Percentiles rank a stretch among this genome's conserved stretches.
Conservation (phyloP, 768 basidiomycete genomes). For the Tubosaeta sp. region DNA sequence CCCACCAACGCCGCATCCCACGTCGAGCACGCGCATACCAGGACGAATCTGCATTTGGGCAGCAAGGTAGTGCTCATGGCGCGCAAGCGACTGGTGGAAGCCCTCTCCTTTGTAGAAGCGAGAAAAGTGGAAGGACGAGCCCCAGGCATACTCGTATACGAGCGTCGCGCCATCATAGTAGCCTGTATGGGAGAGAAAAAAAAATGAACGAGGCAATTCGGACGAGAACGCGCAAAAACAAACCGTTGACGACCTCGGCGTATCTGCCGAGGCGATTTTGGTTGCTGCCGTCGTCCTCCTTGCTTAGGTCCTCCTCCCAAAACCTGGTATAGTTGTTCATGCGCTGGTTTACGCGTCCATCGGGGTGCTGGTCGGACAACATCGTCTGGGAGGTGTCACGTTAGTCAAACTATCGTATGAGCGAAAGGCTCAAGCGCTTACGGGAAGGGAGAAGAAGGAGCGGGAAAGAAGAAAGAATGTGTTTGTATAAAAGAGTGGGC, state of each 20-base stretch:
- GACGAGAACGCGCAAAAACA: conserved; percentile 12
- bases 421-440: background rate
- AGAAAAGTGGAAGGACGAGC: conserved; percentile 90
- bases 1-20: conserved; percentile 97
- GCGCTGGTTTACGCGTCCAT: conserved; percentile 62
- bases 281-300: conserved; percentile 63
- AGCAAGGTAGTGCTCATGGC: conserved; percentile 97
- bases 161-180: conserved; percentile 97
- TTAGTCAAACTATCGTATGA: background rate
- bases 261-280: conserved; percentile 77
- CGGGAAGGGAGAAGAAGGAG: background rate
- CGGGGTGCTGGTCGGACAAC: conserved; percentile 33
- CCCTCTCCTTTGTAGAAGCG: conserved; percentile 93
- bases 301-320: conserved; percentile 80
- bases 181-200: conserved; percentile 42
- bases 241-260: conserved; percentile 92
- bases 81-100: conserved; percentile 66
- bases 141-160: conserved; percentile 94
- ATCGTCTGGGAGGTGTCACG: background rate
- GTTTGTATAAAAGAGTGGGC: background rate
- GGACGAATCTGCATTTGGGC: conserved; percentile 78
- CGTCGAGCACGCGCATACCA: conserved; percentile 95
- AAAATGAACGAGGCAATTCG: background rate
- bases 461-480: background rate
- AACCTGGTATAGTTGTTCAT: conserved; percentile 85